These are phyloP conservation scores for Silybum marianum DNA, from an alignment of 129 eudicot species.

Conservation along the genomic window DNA sequence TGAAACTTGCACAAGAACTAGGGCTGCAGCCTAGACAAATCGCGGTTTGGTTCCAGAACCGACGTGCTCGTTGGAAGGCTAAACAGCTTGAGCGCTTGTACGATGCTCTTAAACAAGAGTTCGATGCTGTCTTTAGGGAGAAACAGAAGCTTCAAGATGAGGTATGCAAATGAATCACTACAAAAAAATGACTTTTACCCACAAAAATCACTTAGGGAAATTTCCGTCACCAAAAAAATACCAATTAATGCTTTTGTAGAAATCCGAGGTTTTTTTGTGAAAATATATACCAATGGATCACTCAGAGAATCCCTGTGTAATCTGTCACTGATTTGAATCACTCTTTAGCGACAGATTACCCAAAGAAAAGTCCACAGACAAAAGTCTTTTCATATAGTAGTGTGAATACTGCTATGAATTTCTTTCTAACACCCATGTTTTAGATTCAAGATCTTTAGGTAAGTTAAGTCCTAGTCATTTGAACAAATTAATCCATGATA, in stretches of 20 bases:
- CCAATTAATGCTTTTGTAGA: too few species aligned
- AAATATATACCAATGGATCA: too few species aligned
- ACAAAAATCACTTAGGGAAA: too few species aligned
- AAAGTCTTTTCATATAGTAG: too few species aligned
- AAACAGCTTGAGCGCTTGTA: slow-evolving; percentile 89
- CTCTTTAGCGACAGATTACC: too few species aligned
- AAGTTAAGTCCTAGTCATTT: not conserved
- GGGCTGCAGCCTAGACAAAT: slow-evolving; percentile 86
- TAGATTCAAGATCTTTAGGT: not conserved
- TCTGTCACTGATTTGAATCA: too few species aligned
- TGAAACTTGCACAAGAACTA: slow-evolving; percentile 78
- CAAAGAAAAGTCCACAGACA: too few species aligned
- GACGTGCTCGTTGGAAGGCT: slow-evolving; percentile 87
- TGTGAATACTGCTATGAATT: not conserved
- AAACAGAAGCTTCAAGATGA: slow-evolving; percentile 80
- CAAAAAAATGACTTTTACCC: too few species aligned
- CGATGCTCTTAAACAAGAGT: slow-evolving; percentile 65
- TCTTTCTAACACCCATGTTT: not conserved
- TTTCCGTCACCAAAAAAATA: too few species aligned
- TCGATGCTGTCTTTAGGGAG: slow-evolving; percentile 64
- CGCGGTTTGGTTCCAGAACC: slow-evolving; percentile 90
- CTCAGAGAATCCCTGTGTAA: too few species aligned
- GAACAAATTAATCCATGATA: too few species aligned
- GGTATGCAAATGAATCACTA: slow-evolving; percentile 32
- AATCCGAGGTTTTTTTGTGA: too few species aligned